Evolutionary conservation across 306 rosid genomes (phyloP).

Genomic region (Acacia melanoxylon): DNA sequence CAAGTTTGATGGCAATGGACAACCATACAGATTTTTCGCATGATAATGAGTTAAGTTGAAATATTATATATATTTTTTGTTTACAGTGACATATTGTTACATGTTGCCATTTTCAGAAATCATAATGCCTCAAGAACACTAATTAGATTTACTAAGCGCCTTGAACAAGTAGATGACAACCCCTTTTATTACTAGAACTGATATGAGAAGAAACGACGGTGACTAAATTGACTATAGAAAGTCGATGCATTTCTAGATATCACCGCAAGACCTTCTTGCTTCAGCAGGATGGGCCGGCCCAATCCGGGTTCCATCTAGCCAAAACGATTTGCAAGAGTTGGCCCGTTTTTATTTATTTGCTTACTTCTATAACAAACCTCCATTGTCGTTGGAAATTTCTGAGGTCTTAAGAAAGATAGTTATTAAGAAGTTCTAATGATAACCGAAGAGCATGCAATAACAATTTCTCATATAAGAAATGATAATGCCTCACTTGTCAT

Average conservation of each 20-base stretch:
- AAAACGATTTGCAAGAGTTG: background rate
- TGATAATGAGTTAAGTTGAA: conserved; percentile 19
- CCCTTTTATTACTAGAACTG: background rate
- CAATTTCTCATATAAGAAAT: too few relatives aligned
- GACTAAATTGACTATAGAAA: too few relatives aligned
- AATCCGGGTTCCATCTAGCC: background rate
- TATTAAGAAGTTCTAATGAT: too few relatives aligned
- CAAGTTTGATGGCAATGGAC: conserved; percentile 28
- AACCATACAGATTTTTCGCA: conserved; percentile 32
- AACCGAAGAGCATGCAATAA: too few relatives aligned
- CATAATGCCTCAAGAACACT: background rate
- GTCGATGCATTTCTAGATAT: too few relatives aligned
- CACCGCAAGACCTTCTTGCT: background rate
- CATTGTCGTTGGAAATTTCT: too few relatives aligned
- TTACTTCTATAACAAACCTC: too few relatives aligned
- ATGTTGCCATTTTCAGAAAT: background rate
- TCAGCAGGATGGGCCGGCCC: background rate
- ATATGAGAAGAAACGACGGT: background rate
- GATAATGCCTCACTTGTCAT: too few relatives aligned
- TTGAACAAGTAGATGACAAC: background rate
- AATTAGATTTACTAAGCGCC: background rate
- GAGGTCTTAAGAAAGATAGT: too few relatives aligned
- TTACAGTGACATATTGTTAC: background rate
- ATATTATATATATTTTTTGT: background rate
- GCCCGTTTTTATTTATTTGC: too few relatives aligned